Conservation (phyloP, 2,329 filamentous ascomycete species). For the Fusarium tjaetaba region DNA sequence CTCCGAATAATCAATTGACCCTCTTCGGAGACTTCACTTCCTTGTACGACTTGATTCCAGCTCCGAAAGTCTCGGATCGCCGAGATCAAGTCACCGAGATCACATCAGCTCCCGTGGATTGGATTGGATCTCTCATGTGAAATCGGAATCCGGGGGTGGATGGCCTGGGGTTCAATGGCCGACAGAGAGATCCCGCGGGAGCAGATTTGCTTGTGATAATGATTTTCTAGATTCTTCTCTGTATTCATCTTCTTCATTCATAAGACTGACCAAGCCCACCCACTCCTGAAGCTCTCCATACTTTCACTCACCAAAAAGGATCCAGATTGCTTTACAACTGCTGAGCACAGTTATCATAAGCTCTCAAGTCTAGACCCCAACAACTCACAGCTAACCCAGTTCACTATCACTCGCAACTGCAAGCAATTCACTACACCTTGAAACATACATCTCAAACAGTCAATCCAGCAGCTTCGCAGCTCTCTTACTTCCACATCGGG, state of each 20-base stretch:
- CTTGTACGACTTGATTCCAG: slow-evolving; percentile 9
- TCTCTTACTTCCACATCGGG: slow-evolving; percentile 2
- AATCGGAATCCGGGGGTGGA: slow-evolving; percentile 37
- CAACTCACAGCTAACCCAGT: neutral
- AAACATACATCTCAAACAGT: slow-evolving; percentile 4
- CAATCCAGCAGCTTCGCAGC: neutral
- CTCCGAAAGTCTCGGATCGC: slow-evolving; percentile 24
- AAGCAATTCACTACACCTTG: neutral
- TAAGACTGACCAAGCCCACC: neutral
- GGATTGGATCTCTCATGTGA: slow-evolving; percentile 30
- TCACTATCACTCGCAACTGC: neutral
- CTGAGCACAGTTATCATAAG: slow-evolving; percentile 2
- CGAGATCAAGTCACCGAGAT: slow-evolving; percentile 24
- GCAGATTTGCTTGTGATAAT: slow-evolving; percentile 23
- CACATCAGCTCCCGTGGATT: slow-evolving; percentile 4
- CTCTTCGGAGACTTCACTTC: neutral
- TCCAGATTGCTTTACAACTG: slow-evolving; percentile 3
- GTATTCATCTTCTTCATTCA: neutral
- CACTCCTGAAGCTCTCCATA: neutral
- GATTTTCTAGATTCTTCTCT: neutral
- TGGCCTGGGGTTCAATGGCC: slow-evolving; percentile 20
- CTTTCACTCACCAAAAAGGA: neutral
- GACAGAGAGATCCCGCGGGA: slow-evolving; percentile 22
- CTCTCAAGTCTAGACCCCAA: neutral
- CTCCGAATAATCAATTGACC: neutral